Base-by-base conservation (phyloP, 1,284 basidiomycete genomes). In the Naganishia sp. region DNA sequence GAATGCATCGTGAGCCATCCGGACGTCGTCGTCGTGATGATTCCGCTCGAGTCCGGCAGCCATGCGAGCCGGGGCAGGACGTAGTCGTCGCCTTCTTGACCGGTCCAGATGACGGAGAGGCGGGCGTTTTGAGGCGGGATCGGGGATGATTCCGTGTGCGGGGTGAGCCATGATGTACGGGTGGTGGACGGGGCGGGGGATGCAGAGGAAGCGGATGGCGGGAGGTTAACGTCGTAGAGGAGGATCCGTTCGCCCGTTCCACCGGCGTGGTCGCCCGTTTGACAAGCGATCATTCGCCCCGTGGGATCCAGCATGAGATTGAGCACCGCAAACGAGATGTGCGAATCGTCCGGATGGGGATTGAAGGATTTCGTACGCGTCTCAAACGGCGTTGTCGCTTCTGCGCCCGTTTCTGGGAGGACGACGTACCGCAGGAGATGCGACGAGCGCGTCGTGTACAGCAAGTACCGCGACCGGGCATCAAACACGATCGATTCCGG, bases 241-340 rank as follows among this genome's bases (percentile, higher is more conserved):
- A 77, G 56, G 15, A 78, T 72, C 45, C 76, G 68, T 48, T 77
- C 78, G 1, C 75, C 76, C 2, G 73, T 68, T 5, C 69, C 69
- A 1, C 77, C 76, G 6, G 75, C 70, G 61, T 79, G 78, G 72
- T 81, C 79, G 6, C 79, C 79, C 10, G 79, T 80, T 59, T 78
- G 74, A 55, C 77, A 77, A 7, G 78, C 78, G 3, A 81, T 63
- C n/a, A 79, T 65, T 43, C 72, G 72, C 0, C 76, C 76, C 0
- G 72, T 72, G 0, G 80, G 80, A 65, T 81, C 77, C 2, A 80
- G 59, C 0, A 76, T 75, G 64, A 81, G 67, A 69, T 82, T 90
- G 86, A 82, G 90, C 76, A 75, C 90, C 84, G 68, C 90, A 83
- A 81, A 81, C 23, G 75, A 77, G 46, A 79, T 72, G 64, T 79